Conservation (phyloP, 306 rosid species). For the Gillenia trifoliata region DNA sequence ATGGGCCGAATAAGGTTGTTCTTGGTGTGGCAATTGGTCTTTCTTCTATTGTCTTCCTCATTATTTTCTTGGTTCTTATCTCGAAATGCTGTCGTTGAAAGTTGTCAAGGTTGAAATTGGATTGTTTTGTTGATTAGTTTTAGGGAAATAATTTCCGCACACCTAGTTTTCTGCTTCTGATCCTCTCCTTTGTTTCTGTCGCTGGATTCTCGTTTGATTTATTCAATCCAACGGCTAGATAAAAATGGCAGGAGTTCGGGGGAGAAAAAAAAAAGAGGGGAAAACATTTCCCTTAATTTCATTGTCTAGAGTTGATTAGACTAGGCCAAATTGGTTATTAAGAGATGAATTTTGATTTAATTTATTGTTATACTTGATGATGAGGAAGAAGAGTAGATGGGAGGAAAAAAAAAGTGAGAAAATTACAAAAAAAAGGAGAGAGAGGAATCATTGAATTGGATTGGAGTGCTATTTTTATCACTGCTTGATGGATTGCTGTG, state of each 20-base stretch:
- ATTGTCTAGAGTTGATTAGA: conserved; percentile 1
- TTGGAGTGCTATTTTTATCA: conserved; percentile 23
- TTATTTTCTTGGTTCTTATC: conserved; percentile 60
- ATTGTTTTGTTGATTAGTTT: conserved; percentile 1
- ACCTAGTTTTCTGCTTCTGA: no score
- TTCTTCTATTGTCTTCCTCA: conserved; percentile 74
- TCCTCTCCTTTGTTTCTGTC: no score
- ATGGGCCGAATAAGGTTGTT: conserved; percentile 74
- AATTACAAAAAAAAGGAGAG: conserved; percentile 1
- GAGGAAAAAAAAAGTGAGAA: not conserved
- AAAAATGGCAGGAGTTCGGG: no score
- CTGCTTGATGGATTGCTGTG: conserved; percentile 27
- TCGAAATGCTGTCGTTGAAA: conserved; percentile 72
- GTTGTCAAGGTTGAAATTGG: not conserved
- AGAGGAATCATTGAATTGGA: conserved; percentile 21
- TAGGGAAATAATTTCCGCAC: no score
- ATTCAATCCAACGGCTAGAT: no score
- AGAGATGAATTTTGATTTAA: conserved; percentile 22
- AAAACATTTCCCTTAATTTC: no score
- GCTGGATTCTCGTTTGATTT: no score
- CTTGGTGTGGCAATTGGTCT: conserved; percentile 88
- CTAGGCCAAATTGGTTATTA: conserved; percentile 31
- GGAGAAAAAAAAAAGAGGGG: no score
- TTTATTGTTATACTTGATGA: conserved; percentile 32
- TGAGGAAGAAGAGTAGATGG: conserved; percentile 27